These are phyloP conservation scores for Raddia distichophylla DNA, from an alignment of 176 grass and related monocot species.

Conservation along the genomic window DNA sequence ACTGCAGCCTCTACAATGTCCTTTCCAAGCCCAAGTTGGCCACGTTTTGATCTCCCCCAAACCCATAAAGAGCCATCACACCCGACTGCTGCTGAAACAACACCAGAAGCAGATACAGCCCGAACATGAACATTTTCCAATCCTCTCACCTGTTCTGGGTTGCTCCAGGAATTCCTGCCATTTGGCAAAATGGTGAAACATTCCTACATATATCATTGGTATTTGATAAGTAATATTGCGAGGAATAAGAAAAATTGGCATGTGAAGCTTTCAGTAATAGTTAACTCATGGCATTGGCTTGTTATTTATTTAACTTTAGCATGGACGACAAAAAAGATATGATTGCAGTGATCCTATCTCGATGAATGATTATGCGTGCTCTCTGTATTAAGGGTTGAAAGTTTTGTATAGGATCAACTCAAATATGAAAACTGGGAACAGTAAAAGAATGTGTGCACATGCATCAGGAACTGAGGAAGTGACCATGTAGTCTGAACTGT, in stretches of 20 bases:
- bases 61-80: slow-evolving; percentile 82
- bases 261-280: background rate
- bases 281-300: background rate
- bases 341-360: background rate
- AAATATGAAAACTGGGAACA: background rate
- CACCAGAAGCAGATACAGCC: slow-evolving; percentile 79
- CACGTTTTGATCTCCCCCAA: slow-evolving; percentile 89
- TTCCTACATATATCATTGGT: background rate
- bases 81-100: slow-evolving; percentile 74
- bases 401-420: background rate
- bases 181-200: slow-evolving; percentile 21
- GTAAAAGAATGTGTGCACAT: background rate
- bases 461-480: background rate
- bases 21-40: slow-evolving; percentile 86
- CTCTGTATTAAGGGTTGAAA: background rate
- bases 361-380: background rate
- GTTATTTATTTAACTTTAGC: background rate
- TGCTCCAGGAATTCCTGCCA: slow-evolving; percentile 73
- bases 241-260: background rate
- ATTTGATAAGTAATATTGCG: background rate
- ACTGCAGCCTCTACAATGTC: slow-evolving; percentile 50
- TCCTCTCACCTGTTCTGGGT: slow-evolving; percentile 70
- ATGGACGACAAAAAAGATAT: background rate
- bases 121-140: slow-evolving; percentile 73
- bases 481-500: background rate